phyloP scores from a whole-genome alignment of 768 basidiomycete species.

The Asterophora lycoperdoides region DNA sequence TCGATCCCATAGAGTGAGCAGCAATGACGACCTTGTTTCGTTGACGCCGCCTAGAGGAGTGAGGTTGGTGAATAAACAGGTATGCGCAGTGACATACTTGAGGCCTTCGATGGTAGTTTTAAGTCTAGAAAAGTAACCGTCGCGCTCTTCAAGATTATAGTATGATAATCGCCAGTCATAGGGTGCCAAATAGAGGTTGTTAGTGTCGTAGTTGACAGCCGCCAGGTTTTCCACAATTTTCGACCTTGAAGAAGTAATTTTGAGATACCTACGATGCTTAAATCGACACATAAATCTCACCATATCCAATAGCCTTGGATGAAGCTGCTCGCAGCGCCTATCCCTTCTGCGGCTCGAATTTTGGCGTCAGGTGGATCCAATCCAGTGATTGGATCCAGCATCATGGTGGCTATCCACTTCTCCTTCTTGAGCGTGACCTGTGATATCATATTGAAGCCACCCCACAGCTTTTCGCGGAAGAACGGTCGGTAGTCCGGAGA shows the following conservation, averaged over 20 bases:
- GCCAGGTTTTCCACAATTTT: slow-evolving; percentile 95
- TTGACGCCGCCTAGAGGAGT: slow-evolving; percentile 50
- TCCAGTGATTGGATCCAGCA: slow-evolving; percentile 88
- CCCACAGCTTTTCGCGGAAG: slow-evolving; percentile 88
- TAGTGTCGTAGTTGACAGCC: slow-evolving; percentile 88
- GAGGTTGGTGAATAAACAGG: not conserved
- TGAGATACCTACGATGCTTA: not conserved
- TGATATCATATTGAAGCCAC: slow-evolving; percentile 77
- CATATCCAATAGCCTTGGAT: slow-evolving; percentile 95
- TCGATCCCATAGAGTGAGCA: slow-evolving; percentile 84
- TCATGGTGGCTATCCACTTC: slow-evolving; percentile 85
- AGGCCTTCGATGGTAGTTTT: slow-evolving; percentile 80
- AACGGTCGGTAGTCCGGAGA: slow-evolving; percentile 78
- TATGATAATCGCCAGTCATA: slow-evolving; percentile 92
- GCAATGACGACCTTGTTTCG: slow-evolving; percentile 77
- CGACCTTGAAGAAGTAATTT: slow-evolving; percentile 45
- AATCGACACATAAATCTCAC: slow-evolving; percentile 31
- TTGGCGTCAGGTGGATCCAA: slow-evolving; percentile 84
- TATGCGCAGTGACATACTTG: slow-evolving; percentile 39
- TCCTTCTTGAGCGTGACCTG: slow-evolving; percentile 82
- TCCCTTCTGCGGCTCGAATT: slow-evolving; percentile 88
- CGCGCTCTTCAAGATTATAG: slow-evolving; percentile 88
- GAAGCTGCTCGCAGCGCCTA: slow-evolving; percentile 84
- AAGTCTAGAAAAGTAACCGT: slow-evolving; percentile 82
- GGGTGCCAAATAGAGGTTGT: slow-evolving; percentile 77